phyloP scores from a whole-genome alignment of 257 asterid species.

The Euphrasia confusa region DNA sequence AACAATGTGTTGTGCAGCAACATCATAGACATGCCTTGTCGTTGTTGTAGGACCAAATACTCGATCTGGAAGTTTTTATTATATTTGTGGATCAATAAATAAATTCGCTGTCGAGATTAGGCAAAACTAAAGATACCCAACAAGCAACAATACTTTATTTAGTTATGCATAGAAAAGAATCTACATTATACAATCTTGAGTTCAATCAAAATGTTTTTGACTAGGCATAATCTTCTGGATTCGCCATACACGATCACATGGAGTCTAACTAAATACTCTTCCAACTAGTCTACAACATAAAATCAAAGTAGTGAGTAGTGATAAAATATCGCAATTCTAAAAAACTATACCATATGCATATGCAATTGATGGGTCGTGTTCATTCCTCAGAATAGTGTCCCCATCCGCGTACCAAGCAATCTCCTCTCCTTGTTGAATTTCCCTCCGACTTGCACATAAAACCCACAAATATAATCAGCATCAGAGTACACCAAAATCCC shows the following conservation, averaged over 20 bases:
- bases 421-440: conserved; percentile 97
- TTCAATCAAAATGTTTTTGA: conserved; percentile 11
- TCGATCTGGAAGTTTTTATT: conserved; percentile 54
- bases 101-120: background rate
- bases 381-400: conserved; percentile 91
- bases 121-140: too few species aligned
- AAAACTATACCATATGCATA: conserved; percentile 78
- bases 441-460: conserved; percentile 67
- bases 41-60: conserved; percentile 99
- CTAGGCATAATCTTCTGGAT: conserved; percentile 10
- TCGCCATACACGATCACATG: conserved; percentile 11
- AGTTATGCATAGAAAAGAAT: too few species aligned
- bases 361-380: conserved; percentile 83
- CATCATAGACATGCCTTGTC: conserved; percentile 95
- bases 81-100: conserved; percentile 20
- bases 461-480: conserved; percentile 20
- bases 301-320: conserved; percentile 20
- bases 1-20: conserved; percentile 89
- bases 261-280: background rate
- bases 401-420: conserved; percentile 99
- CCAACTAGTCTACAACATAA: conserved; percentile 7
- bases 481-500: conserved; percentile 4
- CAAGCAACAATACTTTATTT: background rate
- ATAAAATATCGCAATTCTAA: conserved; percentile 12
- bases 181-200: background rate